Evolutionary conservation across 1,284 basidiomycete species (phyloP), one percentile per base, ranked within the genome.

Genomic region (Sutorius eximius): DNA sequence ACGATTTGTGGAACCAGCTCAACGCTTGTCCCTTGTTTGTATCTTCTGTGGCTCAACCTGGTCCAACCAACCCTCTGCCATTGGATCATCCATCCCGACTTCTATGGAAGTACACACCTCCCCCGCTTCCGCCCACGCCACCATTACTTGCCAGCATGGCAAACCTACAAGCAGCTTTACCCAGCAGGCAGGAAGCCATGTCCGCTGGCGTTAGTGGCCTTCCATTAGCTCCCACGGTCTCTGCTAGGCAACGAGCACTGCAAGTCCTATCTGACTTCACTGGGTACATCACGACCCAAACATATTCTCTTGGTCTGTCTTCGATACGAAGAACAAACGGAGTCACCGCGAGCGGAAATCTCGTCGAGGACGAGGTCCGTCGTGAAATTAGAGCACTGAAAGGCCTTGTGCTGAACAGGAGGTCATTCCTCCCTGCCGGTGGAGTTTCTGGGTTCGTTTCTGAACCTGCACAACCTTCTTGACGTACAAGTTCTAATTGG

Each of bases 1-100:
- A 76, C 57, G 65, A 68, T 22, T 68, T 89, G 24, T 89, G 86
- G 85, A 73, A 80, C 34, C 80, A 80, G 4, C 79, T 90, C 27
- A 77, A 77, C 12, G 76, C 74, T 3, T 81, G 73, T 44, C 73
- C 82, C 2, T 58, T 80, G 8, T 89, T 89, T 66, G 62, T 65
- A 13, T 64, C 61, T 11, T 59, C 66, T 33, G 13, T 53, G 16
- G 53, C 62, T 16, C 51, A 60, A 55, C 36, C 57, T 48, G 51
- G 62, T 33, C 12, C 51, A 29, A 3, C 51, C 29, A 37, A 15
- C 50, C 43, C 32, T 45, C 50, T 59, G 9, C 48, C 50, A 32
- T 45, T 63, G 29, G 67, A 62, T 47, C 67, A 61, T 44, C 68
- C 63, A 48, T 68, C 64, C 45, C 67, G 55, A 44, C 72, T 71